Evolutionary conservation across 2,329 filamentous ascomycete genomes (phyloP).

Genomic region (Colletotrichum sp.): DNA sequence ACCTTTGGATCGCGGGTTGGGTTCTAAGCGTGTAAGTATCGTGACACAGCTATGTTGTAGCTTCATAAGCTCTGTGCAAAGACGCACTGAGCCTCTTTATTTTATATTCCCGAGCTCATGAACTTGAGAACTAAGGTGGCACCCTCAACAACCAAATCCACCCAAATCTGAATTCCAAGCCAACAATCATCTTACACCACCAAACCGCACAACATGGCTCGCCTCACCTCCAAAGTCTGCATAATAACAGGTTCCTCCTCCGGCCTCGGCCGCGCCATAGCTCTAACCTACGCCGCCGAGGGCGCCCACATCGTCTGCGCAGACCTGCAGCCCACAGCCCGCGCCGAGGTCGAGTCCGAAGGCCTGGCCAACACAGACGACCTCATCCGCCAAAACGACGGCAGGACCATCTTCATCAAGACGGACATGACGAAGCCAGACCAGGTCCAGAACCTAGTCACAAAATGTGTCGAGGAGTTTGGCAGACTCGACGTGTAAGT

Average conservation of each 20-base stretch:
- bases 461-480: not conserved
- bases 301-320: not conserved
- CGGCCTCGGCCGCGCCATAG: conserved; percentile 50
- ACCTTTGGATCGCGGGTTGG: not conserved
- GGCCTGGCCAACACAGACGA: not conserved
- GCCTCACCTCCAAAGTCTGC: not conserved
- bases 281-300: conserved; percentile 24
- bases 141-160: accelerated
- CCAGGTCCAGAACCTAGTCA: not conserved
- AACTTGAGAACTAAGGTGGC: not conserved
- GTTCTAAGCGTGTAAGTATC: not conserved
- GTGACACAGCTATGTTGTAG: not conserved
- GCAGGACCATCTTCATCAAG: not conserved
- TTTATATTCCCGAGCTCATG: not conserved
- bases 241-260: conserved; percentile 52
- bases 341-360: not conserved
- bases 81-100: not conserved
- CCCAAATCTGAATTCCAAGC: accelerated
- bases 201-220: not conserved
- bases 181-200: not conserved
- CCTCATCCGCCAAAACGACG: not conserved
- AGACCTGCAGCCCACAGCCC: not conserved
- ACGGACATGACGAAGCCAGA: not conserved
- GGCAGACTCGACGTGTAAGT: not conserved
- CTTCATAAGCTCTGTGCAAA: not conserved